These are phyloP conservation scores for Lablab purpureus DNA, from an alignment of 306 rosid genomes.

Conservation along the genomic window DNA sequence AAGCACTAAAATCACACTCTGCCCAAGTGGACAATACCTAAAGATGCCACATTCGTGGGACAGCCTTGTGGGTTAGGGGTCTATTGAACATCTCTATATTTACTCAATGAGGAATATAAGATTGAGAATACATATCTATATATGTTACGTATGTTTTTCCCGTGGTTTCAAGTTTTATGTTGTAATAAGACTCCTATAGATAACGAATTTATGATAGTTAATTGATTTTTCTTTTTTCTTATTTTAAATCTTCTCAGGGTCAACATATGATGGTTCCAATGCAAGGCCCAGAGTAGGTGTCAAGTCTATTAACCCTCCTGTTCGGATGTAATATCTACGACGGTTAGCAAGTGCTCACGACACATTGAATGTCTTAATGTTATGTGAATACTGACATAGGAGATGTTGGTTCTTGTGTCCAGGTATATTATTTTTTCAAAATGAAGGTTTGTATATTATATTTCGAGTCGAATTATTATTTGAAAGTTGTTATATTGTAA, in stretches of 20 bases:
- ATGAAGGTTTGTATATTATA: slow-evolving; percentile 57
- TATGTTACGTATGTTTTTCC: not conserved
- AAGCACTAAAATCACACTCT: not conserved
- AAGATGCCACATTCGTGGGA: not conserved
- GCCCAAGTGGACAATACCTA: too few relatives aligned
- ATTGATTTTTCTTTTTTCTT: not conserved
- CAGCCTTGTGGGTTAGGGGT: not conserved
- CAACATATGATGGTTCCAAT: slow-evolving; percentile 87
- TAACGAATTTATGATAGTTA: slow-evolving; percentile 13
- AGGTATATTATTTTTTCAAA: slow-evolving; percentile 20
- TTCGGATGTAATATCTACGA: slow-evolving; percentile 46
- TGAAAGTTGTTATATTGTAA: slow-evolving; percentile 39
- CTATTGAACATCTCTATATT: not conserved
- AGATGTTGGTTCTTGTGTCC: slow-evolving; percentile 45
- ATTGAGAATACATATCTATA: slow-evolving; percentile 27
- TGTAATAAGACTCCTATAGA: not conserved
- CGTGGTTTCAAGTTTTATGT: slow-evolving; percentile 23
- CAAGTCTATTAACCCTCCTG: slow-evolving; percentile 30
- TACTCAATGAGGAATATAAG: not conserved
- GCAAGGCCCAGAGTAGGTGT: slow-evolving; percentile 82
- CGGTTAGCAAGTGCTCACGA: slow-evolving; percentile 37
- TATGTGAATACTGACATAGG: slow-evolving; percentile 53
- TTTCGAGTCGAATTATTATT: slow-evolving; percentile 51
- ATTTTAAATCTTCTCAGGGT: slow-evolving; percentile 53
- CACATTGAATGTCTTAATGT: slow-evolving; percentile 46